phyloP scores from a whole-genome alignment of 2,329 filamentous ascomycete genomes.

The Metarhizium humberi region DNA sequence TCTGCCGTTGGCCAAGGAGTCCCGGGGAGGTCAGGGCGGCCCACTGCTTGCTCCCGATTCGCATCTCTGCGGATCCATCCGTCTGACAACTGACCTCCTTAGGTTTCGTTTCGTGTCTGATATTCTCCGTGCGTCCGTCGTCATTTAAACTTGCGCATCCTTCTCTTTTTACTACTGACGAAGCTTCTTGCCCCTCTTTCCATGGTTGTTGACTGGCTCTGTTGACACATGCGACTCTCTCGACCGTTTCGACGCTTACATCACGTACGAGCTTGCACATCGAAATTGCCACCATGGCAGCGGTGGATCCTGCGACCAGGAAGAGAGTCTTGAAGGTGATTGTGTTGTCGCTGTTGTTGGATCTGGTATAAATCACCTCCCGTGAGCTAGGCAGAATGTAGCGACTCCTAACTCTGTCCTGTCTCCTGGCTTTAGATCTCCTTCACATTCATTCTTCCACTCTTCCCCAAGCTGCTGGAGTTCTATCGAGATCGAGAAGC shows the following conservation, averaged over 20 bases:
- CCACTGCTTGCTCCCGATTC: background rate
- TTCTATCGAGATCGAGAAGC: slow-evolving; percentile 88
- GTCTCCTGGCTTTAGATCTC: slow-evolving; percentile 56
- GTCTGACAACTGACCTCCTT: background rate
- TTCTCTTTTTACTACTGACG: background rate
- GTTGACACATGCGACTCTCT: background rate
- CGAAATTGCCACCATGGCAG: slow-evolving; percentile 24
- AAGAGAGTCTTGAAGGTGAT: slow-evolving; percentile 81
- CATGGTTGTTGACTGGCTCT: background rate
- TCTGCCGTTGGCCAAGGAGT: background rate
- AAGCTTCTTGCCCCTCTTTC: background rate
- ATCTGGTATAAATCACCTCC: slow-evolving; percentile 52
- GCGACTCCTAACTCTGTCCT: background rate
- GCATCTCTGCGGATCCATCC: background rate
- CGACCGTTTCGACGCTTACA: background rate
- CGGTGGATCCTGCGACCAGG: slow-evolving; percentile 46
- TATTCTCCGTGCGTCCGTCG: background rate
- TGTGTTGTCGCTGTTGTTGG: slow-evolving; percentile 79
- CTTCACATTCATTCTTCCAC: slow-evolving; percentile 94
- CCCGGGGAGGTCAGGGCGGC: background rate
- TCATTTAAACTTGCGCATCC: background rate
- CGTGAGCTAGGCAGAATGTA: background rate
- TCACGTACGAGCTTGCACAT: background rate
- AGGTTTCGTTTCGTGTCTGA: background rate
- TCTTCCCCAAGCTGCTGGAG: slow-evolving; percentile 90